Conservation (phyloP, 2,329 filamentous ascomycete genomes). For the Sphaerulina musiva region DNA sequence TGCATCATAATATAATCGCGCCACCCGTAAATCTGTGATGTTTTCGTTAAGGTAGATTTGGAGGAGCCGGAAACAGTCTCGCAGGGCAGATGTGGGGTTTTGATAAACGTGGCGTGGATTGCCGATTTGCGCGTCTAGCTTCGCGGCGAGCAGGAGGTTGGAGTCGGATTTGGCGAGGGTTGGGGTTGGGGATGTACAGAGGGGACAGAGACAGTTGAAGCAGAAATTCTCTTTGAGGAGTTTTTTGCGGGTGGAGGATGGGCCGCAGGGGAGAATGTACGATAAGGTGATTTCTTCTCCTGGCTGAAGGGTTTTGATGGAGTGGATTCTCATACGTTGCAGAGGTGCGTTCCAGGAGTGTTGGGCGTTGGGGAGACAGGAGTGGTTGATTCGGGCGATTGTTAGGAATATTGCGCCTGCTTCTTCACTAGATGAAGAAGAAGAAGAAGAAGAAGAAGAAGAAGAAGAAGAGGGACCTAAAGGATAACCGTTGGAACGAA, state of each 20-base stretch:
- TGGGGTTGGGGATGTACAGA: constrained; percentile 11
- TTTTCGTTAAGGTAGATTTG: constrained; percentile 17
- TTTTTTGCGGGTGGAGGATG: constrained; percentile 14
- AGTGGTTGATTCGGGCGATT: constrained; percentile 36
- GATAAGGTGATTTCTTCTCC: constrained; percentile 36
- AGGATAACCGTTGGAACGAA: constrained; percentile 32
- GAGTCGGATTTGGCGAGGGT: no score
- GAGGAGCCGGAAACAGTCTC: no score
- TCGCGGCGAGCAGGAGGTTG: constrained; percentile 15
- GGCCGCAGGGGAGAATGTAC: constrained; percentile 28
- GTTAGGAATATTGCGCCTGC: constrained; percentile 33
- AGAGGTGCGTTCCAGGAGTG: constrained; percentile 32
- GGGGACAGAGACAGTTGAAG: constrained; percentile 37
- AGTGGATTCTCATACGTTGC: no score
- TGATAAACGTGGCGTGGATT: constrained; percentile 1
- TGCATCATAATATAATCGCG: constrained; percentile 24
- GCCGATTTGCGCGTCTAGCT: constrained; percentile 23
- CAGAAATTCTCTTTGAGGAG: constrained; percentile 26
- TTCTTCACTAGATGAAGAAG: constrained; percentile 11
- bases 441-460: no score
- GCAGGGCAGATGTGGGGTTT: no score
- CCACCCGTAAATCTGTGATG: constrained; percentile 20
- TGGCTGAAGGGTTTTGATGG: constrained; percentile 17
- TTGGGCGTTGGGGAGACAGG: constrained; percentile 35
- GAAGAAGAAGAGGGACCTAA: constrained; percentile 17